These are phyloP conservation scores for Ganoderma lucidum DNA, from an alignment of 1,284 basidiomycete species.

Conservation along the genomic window DNA sequence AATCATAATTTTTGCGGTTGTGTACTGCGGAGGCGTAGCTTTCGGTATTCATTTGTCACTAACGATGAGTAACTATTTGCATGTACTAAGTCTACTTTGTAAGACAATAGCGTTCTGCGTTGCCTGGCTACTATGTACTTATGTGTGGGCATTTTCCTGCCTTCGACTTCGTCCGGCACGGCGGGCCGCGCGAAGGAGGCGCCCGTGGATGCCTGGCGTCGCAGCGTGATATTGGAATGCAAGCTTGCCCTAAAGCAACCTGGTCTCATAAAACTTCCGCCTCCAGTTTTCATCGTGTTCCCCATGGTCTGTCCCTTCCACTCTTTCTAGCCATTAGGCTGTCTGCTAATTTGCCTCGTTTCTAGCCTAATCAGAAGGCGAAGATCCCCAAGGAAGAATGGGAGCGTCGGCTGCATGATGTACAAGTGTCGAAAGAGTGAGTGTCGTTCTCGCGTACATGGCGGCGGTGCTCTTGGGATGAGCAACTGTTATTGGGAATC, in stretches of 20 bases:
- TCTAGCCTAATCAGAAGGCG: conserved; percentile 50
- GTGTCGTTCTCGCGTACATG: conserved; percentile 42
- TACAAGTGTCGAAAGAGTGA: conserved; percentile 81
- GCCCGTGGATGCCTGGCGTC: background rate
- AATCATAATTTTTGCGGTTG: conserved; percentile 27
- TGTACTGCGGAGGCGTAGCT: background rate
- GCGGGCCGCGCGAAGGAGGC: background rate
- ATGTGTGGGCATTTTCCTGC: too few relatives aligned
- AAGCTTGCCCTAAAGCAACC: conserved; percentile 42
- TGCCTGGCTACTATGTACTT: background rate
- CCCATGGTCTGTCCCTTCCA: conserved; percentile 41
- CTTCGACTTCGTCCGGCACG: background rate
- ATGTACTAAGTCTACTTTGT: background rate
- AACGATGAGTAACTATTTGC: background rate
- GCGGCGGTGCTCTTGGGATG: conserved; percentile 52
- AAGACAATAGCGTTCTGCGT: background rate
- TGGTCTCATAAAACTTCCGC: conserved; percentile 41
- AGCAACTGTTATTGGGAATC: conserved; percentile 82
- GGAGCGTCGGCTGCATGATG: conserved; percentile 78
- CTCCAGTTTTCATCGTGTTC: conserved; percentile 26
- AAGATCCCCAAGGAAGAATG: conserved; percentile 77
- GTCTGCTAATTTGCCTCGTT: conserved; percentile 16
- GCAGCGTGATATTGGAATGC: background rate
- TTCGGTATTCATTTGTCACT: background rate
- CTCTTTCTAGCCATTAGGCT: conserved; percentile 9